Evolutionary conservation across 1,284 basidiomycete genomes (phyloP), one percentile per base, ranked within the genome.

Genomic region (Melampsora abietis-canadensis): DNA sequence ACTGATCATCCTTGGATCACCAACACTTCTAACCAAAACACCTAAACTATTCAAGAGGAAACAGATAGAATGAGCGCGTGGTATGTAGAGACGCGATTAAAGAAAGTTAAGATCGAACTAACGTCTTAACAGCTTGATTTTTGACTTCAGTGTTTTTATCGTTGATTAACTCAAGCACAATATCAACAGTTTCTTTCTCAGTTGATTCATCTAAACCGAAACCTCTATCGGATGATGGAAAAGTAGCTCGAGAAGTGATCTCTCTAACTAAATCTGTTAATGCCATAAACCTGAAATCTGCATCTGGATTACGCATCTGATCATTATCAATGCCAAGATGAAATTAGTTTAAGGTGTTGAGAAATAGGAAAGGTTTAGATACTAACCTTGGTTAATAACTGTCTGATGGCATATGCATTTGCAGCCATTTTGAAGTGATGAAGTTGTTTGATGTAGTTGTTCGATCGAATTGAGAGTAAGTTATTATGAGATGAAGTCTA

Each of bases 61-160:
- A 27, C 37, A n/a, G 19, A 21, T 31, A 15, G 14, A 44, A 15
- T 44, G 40, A 44, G 40, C 40, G 40, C 40, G 40, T 44, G 10
- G 14, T 2, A 14, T 44, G 7, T 15, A 44, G 7, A 44, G 17
- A 34, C n/a, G 64, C 12, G 17, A 46, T 24, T 17, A 14, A 37
- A 47, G 37, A n/a, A 54, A 72, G 61, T 21, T 48, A 62, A 47
- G 40, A 27, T 59, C 19, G 15, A 15, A 79, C 86, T 75, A 79
- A 92, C 94, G 92, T 94, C 84, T 93, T 92, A 17, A 96, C 94
- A 1, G 93, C 92, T 81, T 94, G 90, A 81, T 97, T 97, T 85
- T 98, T 98, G 78, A 98, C 96, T 84, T 98, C 95, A 17, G 92
- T 92, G 79, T 96, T 97, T 83, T 89, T 89, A 84, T 98, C 96